Evolutionary conservation across 1,284 basidiomycete species (phyloP), one percentile per base, ranked within the genome.

Genomic region (Coniophora puteana): DNA sequence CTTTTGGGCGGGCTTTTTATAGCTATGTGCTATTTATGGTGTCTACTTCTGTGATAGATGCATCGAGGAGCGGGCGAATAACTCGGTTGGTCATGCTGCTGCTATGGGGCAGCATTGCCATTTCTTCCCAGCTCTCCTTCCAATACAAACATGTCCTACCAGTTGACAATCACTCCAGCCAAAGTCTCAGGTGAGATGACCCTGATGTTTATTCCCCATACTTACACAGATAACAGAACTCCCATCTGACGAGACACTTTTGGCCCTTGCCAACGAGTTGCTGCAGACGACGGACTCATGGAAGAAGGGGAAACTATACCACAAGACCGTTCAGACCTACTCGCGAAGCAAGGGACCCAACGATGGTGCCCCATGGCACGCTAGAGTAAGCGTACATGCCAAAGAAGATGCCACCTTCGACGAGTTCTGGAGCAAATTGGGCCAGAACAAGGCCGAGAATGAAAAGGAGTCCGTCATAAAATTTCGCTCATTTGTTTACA

Each of bases 391-490:
- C 57, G 73, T 75, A 50, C 85, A 88, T 58, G 58, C 69, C n/a
- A 50, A 69, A 10, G 66, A 76, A 17, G 80, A 86, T 38, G 78
- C 70, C 8, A 77, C 78, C 3, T 88, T 89, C 55, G 80, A 84
- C 45, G 74, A 79, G 49, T 65, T 89, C 50, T 88, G 86, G 85
- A 68, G 65, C 33, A 78, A 76, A 48, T 60, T 88, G 8, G 81
- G 80, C 2, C 62, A 65, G 36, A 68, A 85, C 61, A 86, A 87
- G 55, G 71, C 80, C 23, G 59, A 71, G 36, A 78, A 86, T 42
- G 86, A 89, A 63, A 74, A 71, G 55, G 67, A 83, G 84, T 86
- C 49, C 45, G 76, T 65, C 1, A 28, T n/a, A 5, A 21, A 38
- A 28, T 29, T 24, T 16, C 17, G 27, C 27, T 8, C 11, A 14